Evolutionary conservation across 371 early-diverging fungal genomes (phyloP).

Genomic region (Actinomortierella ambigua): DNA sequence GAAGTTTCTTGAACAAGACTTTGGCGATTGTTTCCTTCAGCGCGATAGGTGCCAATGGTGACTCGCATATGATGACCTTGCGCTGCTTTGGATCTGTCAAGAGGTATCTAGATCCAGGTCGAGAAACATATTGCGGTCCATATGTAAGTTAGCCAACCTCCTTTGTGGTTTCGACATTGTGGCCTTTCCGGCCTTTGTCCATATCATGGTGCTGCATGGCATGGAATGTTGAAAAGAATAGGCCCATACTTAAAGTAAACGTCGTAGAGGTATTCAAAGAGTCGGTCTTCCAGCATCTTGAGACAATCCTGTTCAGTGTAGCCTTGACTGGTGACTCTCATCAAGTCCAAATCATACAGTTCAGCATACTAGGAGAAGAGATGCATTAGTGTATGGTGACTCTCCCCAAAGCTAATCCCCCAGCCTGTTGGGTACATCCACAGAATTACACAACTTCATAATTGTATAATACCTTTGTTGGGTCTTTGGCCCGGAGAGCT

Average conservation of each 20-base stretch:
- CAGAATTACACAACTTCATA: no score
- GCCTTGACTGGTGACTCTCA: conserved; percentile 40
- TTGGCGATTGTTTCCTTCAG: conserved; percentile 75
- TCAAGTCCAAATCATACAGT: conserved; percentile 58
- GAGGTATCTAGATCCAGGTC: conserved; percentile 53
- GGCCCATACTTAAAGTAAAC: conserved; percentile 47
- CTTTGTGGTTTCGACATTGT: no score
- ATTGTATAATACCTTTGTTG: no score
- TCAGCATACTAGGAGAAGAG: conserved; percentile 39
- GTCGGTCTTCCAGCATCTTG: conserved; percentile 37
- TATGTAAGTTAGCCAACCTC: no score
- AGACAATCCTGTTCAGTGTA: conserved; percentile 31
- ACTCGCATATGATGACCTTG: conserved; percentile 87
- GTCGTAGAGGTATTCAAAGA: conserved; percentile 41
- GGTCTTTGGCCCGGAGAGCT: no score
- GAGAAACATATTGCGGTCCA: no score
- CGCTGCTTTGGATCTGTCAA: conserved; percentile 86
- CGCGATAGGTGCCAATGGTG: conserved; percentile 73
- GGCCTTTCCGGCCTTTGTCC: no score
- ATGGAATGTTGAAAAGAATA: no score
- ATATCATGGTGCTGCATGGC: no score
- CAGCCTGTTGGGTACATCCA: no score
- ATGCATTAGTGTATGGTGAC: no score
- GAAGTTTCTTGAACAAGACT: conserved; percentile 78
- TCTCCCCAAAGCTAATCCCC: no score